Evolutionary conservation across 306 rosid genomes (phyloP).

Genomic region (Castanea mollissima): DNA sequence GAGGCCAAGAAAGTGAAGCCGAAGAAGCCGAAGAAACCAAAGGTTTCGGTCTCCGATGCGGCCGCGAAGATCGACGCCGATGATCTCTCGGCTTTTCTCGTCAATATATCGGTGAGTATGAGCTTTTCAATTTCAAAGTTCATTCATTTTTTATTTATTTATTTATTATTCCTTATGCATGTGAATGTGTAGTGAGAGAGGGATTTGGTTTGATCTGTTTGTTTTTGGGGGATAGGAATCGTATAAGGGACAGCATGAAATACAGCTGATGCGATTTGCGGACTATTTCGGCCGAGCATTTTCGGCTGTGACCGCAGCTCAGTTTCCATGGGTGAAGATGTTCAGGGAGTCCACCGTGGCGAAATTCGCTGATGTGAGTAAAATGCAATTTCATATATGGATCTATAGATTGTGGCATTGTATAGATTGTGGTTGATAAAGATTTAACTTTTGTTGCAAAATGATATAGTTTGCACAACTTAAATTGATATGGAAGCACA

Average conservation of each 20-base stretch:
- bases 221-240: conserved; percentile 38
- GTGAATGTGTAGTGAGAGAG: conserved; percentile 20
- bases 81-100: conserved; percentile 60
- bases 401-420: no score
- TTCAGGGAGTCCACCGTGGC: conserved; percentile 75
- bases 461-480: no score
- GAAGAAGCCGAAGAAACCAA: conserved; percentile 87
- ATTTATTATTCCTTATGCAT: background rate
- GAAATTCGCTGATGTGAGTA: conserved; percentile 81
- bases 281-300: conserved; percentile 88
- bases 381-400: no score
- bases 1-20: conserved; percentile 77
- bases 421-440: no score
- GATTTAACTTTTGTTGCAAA: no score
- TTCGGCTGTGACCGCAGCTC: conserved; percentile 68
- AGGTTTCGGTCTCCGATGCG: conserved; percentile 83
- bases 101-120: conserved; percentile 57
- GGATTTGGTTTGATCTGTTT: conserved; percentile 13
- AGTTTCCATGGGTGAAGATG: conserved; percentile 92
- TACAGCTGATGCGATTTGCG: conserved; percentile 84
- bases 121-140: conserved; percentile 6
- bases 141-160: conserved; percentile 5
- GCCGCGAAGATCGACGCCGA: conserved; percentile 72
- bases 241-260: conserved; percentile 58
- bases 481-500: no score